Conservation (phyloP, 768 basidiomycete genomes). For the Asterophora lycoperdoides region DNA sequence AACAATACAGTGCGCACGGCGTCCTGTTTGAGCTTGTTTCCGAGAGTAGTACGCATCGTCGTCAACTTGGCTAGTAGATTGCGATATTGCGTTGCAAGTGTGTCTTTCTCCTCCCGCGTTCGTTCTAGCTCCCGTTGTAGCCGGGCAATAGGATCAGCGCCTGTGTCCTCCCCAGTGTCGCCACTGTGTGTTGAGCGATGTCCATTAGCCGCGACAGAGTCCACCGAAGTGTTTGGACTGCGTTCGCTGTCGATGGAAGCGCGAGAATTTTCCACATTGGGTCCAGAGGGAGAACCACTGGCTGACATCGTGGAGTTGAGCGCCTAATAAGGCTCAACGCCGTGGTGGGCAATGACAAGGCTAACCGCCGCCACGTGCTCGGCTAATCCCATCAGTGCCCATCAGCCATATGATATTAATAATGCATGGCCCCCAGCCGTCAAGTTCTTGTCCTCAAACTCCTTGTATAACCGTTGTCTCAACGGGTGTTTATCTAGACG, state of each 20-base stretch:
- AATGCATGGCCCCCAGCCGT: too few relatives aligned
- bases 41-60: slow-evolving; percentile 88
- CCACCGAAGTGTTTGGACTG: slow-evolving; percentile 25
- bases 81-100: slow-evolving; percentile 80
- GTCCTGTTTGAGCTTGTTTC: slow-evolving; percentile 93
- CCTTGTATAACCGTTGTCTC: neutral
- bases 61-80: slow-evolving; percentile 85
- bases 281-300: slow-evolving; percentile 22
- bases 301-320: slow-evolving; percentile 18
- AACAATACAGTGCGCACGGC: slow-evolving; percentile 54
- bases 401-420: too few relatives aligned
- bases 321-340: neutral
- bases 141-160: slow-evolving; percentile 48
- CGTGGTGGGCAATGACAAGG: neutral
- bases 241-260: slow-evolving; percentile 47
- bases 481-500: neutral
- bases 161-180: slow-evolving; percentile 31
- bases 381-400: too few relatives aligned
- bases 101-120: slow-evolving; percentile 82
- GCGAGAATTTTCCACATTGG: slow-evolving; percentile 20
- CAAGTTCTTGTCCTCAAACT: neutral
- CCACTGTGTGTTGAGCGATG: slow-evolving; percentile 22
- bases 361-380: slow-evolving; percentile 7
- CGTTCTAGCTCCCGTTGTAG: slow-evolving; percentile 74
- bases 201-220: slow-evolving; percentile 25